Conservation (phyloP, 176 grass and related monocot species). For the Tuctoria greenei region DNA sequence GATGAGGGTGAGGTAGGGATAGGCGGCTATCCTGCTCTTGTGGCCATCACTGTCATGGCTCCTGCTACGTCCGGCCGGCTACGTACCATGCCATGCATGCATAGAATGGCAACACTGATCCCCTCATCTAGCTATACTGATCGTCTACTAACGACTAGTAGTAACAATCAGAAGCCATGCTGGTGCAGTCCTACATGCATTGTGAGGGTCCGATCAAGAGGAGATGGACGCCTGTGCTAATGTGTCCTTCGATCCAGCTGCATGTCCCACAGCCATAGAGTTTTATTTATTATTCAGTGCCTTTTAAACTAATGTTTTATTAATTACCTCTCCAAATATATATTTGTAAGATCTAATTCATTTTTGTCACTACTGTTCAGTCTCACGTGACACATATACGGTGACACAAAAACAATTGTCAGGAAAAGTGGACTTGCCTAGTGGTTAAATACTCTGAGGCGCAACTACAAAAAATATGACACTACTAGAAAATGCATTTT, state of each 20-base stretch:
- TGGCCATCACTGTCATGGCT: constrained; percentile 20
- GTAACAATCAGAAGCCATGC: not conserved
- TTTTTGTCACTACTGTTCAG: no score
- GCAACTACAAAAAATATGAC: no score
- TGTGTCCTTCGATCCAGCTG: constrained; percentile 4
- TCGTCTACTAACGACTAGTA: not conserved
- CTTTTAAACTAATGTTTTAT: no score
- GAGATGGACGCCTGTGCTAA: not conserved
- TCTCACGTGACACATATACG: no score
- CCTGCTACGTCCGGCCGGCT: not conserved
- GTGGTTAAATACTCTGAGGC: no score
- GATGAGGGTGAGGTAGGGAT: not conserved
- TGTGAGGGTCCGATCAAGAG: not conserved
- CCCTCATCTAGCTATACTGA: not conserved
- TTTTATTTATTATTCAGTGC: no score
- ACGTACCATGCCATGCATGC: not conserved
- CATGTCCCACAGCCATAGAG: not conserved
- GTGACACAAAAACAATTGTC: no score
- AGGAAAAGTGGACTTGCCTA: no score
- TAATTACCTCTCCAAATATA: no score
- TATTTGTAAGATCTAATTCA: no score
- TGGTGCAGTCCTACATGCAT: not conserved
- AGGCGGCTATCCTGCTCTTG: not conserved
- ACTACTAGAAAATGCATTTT: no score
- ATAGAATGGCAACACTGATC: not conserved